Conservation (phyloP, 2,329 filamentous ascomycete species). For the Ploettnerulaceae sp. region DNA sequence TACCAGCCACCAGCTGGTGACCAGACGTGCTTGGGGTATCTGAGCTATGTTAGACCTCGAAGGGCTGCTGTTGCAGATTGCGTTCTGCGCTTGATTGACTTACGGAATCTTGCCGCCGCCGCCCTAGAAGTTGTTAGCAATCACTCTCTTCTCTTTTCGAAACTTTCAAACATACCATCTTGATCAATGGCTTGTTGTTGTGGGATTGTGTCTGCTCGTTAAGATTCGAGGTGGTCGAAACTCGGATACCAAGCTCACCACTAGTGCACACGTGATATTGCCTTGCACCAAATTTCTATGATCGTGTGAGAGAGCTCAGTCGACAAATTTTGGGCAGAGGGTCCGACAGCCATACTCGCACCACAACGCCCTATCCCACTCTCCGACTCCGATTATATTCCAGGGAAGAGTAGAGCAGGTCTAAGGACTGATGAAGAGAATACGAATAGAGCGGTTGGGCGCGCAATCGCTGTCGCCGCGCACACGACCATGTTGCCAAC, state of each 20-base stretch:
- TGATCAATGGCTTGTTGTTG: constrained; percentile 37
- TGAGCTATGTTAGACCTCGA: constrained; percentile 37
- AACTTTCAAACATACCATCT: constrained; percentile 48
- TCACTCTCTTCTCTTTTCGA: neutral
- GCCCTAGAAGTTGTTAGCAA: constrained; percentile 53
- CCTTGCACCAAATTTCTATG: constrained; percentile 5
- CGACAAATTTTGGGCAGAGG: constrained; percentile 24
- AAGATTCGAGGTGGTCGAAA: constrained; percentile 19
- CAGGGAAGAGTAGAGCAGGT: constrained; percentile 19
- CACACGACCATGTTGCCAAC: constrained; percentile 40
- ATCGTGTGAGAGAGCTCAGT: constrained; percentile 17
- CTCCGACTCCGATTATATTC: constrained; percentile 11
- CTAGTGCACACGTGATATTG: constrained; percentile 18
- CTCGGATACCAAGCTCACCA: constrained; percentile 13
- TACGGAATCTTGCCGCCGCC: constrained; percentile 76
- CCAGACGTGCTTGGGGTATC: constrained; percentile 99
- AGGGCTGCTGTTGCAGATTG: constrained; percentile 10
- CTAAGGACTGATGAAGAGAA: constrained; percentile 49
- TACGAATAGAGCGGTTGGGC: constrained; percentile 56
- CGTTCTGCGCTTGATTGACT: constrained; percentile 31
- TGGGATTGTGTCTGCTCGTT: constrained; percentile 10
- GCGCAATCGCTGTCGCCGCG: constrained; percentile 49
- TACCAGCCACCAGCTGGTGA: constrained; percentile 98
- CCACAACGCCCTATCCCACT: constrained; percentile 17
- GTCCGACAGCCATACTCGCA: constrained; percentile 10